Conservation (phyloP, 306 rosid genomes). For the Potentilla sterilis region DNA sequence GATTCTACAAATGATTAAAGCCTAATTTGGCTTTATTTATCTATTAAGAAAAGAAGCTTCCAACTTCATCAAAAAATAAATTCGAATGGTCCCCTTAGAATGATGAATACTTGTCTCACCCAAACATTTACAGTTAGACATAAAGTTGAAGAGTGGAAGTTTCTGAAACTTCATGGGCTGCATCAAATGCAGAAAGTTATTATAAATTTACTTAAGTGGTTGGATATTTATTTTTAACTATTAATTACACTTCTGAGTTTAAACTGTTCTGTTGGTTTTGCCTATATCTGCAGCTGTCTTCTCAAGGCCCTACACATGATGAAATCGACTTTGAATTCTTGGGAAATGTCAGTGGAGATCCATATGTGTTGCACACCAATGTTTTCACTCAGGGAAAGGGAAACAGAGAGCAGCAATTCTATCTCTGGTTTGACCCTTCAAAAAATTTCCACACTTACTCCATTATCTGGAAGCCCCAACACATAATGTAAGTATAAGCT, state of each 20-base stretch:
- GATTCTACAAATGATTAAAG: neutral
- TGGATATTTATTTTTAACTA: neutral
- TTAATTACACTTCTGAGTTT: neutral
- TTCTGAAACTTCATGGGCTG: slow-evolving; percentile 1
- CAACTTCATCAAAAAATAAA: neutral
- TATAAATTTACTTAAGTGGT: neutral
- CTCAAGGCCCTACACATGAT: slow-evolving; percentile 74
- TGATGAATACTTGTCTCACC: neutral
- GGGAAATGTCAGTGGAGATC: slow-evolving; percentile 88
- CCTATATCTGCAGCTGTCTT: slow-evolving; percentile 52
- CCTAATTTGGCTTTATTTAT: neutral
- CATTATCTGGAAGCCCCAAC: slow-evolving; percentile 77
- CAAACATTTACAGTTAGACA: neutral
- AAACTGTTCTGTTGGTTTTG: neutral
- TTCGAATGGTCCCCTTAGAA: neutral
- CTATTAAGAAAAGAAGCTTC: neutral
- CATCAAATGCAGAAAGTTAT: neutral
- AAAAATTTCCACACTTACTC: slow-evolving; percentile 88
- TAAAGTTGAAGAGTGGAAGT: neutral
- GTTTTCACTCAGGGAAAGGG: slow-evolving; percentile 79
- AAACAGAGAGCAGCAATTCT: slow-evolving; percentile 76
- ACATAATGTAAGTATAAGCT: slow-evolving; percentile 50
- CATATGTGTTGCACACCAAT: slow-evolving; percentile 71
- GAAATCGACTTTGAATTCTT: slow-evolving; percentile 89
- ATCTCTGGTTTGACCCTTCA: slow-evolving; percentile 89